Base-by-base conservation (phyloP, 1,139 yeast genomes). In the Geotrichum citri-aurantii region DNA sequence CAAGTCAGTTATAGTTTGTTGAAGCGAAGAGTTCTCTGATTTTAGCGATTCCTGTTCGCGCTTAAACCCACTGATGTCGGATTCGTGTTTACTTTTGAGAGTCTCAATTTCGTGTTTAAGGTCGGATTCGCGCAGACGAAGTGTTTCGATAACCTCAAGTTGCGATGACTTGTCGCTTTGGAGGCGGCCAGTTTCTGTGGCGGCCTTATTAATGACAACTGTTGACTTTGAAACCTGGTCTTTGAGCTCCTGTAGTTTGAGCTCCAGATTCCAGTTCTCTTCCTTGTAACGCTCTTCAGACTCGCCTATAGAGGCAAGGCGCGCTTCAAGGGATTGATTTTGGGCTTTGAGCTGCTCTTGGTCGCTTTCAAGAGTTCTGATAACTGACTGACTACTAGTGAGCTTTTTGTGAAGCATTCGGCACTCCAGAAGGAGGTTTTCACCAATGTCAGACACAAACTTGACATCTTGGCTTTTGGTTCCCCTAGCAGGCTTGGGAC, bases 371-470 rank as follows among this genome's bases (percentile, higher is more conserved):
- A 79, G 70, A 21, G 44, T 11, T 23, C 50, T 19, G 27, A 56
- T 44, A 21, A 21, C 26, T 2, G n/a, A 19, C 40, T 53, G 56
- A n/a, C 54, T 49, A 42, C 31, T 49, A 2, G 47, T 26, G 23
- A 57, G 31, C 29, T 57, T 54, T 31, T 52, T 49, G 24, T 57
- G 56, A 17, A 90, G 78, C 62, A 86, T 78, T 64, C 97, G 81
- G 68, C 96, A 89, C 72, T 91, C 95, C 37, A 81, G 77, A 29
- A 91, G 77, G 61, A 91, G 76, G 58, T 85, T 86, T 68, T 90
- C 96, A 72, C 95, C 87, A 62, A 91, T 75, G 1, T 90, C 95
- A 59, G 91, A 87, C 3, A 89, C 89, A 70, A 90, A 90, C 66
- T 85, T 83, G 76, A 88, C 83, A 64, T 90, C 93, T 66, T 84